phyloP scores from a whole-genome alignment of 805 yeast species.

The Cyberlindnera galapagoensis region DNA sequence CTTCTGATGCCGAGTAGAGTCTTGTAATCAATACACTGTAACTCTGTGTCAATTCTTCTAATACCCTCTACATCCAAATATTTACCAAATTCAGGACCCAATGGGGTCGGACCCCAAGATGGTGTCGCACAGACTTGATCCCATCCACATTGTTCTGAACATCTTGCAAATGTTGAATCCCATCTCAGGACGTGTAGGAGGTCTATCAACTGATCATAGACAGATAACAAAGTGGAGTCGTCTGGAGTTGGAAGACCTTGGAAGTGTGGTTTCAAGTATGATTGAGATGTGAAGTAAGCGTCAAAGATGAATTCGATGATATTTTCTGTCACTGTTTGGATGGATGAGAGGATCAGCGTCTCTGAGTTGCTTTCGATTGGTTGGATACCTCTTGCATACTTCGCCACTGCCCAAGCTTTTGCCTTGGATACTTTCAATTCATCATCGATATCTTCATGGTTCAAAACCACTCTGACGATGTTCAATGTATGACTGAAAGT shows the following conservation, averaged over 20 bases:
- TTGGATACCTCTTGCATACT: conserved; percentile 40
- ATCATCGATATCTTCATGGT: conserved; percentile 5
- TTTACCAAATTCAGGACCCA: conserved; percentile 34
- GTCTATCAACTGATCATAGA: neutral
- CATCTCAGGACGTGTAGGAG: conserved; percentile 32
- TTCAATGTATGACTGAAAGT: conserved; percentile 36
- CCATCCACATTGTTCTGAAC: conserved; percentile 35
- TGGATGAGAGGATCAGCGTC: conserved; percentile 42
- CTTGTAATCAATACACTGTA: conserved; percentile 16
- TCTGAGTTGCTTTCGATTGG: conserved; percentile 35
- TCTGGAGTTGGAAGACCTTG: neutral
- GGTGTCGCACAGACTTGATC: conserved; percentile 52
- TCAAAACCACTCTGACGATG: conserved; percentile 39
- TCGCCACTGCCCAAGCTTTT: conserved; percentile 33
- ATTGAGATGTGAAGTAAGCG: conserved; percentile 27
- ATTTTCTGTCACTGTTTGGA: conserved; percentile 33
- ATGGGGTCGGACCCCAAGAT: conserved; percentile 54
- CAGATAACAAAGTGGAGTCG: neutral
- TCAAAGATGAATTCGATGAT: conserved; percentile 33
- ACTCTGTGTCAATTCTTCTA: conserved; percentile 17
- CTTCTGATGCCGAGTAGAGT: no score
- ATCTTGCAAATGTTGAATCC: conserved; percentile 34
- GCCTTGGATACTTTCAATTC: conserved; percentile 15
- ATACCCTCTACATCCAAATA: conserved; percentile 19
- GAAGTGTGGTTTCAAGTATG: conserved; percentile 21